A percentile compares a stretch with the other conserved stretches of the same genome.
Conservation (phyloP, 2,329 filamentous ascomycete genomes). For the Penicillium decumbens region DNA sequence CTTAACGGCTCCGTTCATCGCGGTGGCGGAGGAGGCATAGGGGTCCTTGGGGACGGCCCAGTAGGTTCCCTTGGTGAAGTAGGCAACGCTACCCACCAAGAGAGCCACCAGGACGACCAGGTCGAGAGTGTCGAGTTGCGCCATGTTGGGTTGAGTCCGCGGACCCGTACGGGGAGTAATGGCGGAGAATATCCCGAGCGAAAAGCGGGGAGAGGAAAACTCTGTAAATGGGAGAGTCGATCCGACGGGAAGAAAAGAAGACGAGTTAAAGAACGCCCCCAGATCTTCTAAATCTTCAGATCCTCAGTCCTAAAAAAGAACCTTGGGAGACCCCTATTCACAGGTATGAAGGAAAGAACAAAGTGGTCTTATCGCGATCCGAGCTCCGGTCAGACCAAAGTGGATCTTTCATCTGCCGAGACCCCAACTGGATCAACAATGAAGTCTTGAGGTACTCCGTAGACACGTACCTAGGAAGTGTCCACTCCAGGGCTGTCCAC, state of each 20-base stretch:
- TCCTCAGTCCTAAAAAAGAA: neutral
- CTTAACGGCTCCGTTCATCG: slow-evolving; percentile 63
- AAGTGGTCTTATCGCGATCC: slow-evolving; percentile 19
- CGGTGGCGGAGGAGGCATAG: slow-evolving; percentile 66
- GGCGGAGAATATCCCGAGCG: neutral
- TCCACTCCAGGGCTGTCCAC: too few relatives aligned
- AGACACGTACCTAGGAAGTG: neutral
- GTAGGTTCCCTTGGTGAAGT: slow-evolving; percentile 95
- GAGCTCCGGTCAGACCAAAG: slow-evolving; percentile 11
- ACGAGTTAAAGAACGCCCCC: neutral
- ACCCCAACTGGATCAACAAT: neutral
- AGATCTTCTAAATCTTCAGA: neutral
- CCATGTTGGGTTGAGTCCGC: slow-evolving; percentile 55
- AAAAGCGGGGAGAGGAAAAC: slow-evolving; percentile 1
- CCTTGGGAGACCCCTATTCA: slow-evolving; percentile 9
- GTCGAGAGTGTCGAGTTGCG: slow-evolving; percentile 93
- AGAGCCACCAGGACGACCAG: slow-evolving; percentile 82
- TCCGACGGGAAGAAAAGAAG: neutral
- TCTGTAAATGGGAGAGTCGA: neutral
- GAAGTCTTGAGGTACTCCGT: neutral
- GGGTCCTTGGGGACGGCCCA: slow-evolving; percentile 80
- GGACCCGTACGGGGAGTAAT: neutral
- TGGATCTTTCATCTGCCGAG: slow-evolving; percentile 15
- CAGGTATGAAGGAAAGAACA: slow-evolving; percentile 9
- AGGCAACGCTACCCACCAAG: slow-evolving; percentile 81